Percentiles rank a stretch among this genome's conserved stretches.
Conservation (phyloP, 2,329 filamentous ascomycete species). For the Diaporthe caulivora region DNA sequence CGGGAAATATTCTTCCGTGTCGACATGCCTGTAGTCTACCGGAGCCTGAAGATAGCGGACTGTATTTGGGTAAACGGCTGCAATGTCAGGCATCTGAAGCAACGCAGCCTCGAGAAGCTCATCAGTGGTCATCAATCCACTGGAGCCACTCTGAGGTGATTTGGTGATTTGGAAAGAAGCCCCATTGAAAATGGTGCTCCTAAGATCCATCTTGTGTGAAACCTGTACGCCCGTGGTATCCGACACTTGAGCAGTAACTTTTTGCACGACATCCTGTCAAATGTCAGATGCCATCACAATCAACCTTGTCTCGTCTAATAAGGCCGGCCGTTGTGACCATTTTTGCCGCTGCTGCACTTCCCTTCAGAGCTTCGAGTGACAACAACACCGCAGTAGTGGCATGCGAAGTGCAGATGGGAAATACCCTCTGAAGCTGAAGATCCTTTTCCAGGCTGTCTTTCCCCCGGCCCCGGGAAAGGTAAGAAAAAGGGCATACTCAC, state of each 20-base stretch:
- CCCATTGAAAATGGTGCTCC: slow-evolving; percentile 24
- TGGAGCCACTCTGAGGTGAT: not conserved
- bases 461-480: not conserved
- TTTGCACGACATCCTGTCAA: slow-evolving; percentile 11
- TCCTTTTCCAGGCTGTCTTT: not conserved
- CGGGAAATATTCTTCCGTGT: not conserved
- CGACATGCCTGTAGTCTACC: not conserved
- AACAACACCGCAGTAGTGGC: not conserved
- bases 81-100: slow-evolving; percentile 27
- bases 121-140: not conserved
- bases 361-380: not conserved
- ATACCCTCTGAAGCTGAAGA: not conserved
- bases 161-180: slow-evolving; percentile 24
- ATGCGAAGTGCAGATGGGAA: not conserved
- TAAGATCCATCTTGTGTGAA: slow-evolving; percentile 31
- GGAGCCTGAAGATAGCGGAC: slow-evolving; percentile 21
- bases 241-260: slow-evolving; percentile 13
- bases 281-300: not conserved
- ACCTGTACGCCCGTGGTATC: slow-evolving; percentile 16
- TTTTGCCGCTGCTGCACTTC: not conserved
- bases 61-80: slow-evolving; percentile 31
- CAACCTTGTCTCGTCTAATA: not conserved
- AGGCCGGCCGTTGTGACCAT: not conserved
- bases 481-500: not conserved
- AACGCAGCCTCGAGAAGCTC: slow-evolving; percentile 22